Evolutionary conservation across 805 yeast species (phyloP), one percentile per base, ranked within the genome.

Genomic region (Yarrowia sp.): DNA sequence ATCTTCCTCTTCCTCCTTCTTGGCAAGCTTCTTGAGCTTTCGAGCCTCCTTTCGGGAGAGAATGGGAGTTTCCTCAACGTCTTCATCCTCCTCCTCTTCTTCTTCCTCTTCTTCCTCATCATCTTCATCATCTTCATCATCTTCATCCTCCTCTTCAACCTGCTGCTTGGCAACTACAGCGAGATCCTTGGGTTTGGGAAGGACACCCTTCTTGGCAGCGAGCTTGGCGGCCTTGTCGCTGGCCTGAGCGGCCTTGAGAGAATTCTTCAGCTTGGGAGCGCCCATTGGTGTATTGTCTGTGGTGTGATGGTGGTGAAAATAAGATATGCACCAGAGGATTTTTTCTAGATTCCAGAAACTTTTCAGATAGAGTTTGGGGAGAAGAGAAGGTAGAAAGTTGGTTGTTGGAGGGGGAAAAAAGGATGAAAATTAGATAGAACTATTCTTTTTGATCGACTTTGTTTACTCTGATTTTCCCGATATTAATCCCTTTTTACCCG

Each of bases 1-100:
- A 5, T 79, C 80, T 8, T 76, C 80, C 42, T 75, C 77, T 14
- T 74, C 77, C 58, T 74, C 78, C 70, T 73, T 61, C 48, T 77
- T 79, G 7, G 74, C 78, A 4, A 72, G 77, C 55, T 70, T 69
- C 48, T 67, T 67, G 48, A 67, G 14, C 65, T 72, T 70, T 69
- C 74, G 52, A 35, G 70, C 58, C 42, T 72, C 72, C 56, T 72
- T 65, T 68, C 69, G 67, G 8, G 73, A 72, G 26, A 72, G 48
- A 36, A 68, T 43, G 5, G 66, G 35, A 16, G 70, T 55, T 26
- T 49, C 63, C 26, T 69, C 55, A 8, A 56, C 59, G 12, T 48
- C 53, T 15, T 56, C 32, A 19, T 64, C 71, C 16, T 66, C 70
- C 15, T 63, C 41, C 12, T 53, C 53, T 12, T 67, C 70, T 3